phyloP scores from a whole-genome alignment of 2,329 filamentous ascomycete genomes.

The Aspergillus sp. region DNA sequence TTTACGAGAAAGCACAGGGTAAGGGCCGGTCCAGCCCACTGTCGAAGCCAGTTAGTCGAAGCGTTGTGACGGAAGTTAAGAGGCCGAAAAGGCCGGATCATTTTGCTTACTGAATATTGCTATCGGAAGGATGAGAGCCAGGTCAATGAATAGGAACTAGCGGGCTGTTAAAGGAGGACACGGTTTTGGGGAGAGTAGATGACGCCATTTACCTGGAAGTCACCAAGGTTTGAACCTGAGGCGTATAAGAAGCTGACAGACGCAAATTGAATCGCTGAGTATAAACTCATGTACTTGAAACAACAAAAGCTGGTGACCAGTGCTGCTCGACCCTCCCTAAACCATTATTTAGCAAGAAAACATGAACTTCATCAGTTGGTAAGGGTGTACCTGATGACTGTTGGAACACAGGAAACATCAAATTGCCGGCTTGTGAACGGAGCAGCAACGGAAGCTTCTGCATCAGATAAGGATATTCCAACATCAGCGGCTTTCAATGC shows the following conservation, averaged over 20 bases:
- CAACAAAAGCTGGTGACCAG: conserved; percentile 98
- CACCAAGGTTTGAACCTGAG: conserved; percentile 87
- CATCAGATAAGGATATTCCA: conserved; percentile 93
- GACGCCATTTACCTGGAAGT: conserved; percentile 69
- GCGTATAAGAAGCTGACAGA: conserved; percentile 96
- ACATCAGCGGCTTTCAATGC: conserved; percentile 96
- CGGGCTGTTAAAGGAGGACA: neutral
- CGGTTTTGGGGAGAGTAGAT: neutral
- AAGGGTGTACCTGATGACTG: conserved; percentile 70
- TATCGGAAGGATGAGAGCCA: conserved; percentile 88
- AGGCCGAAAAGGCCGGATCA: neutral
- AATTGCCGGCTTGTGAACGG: conserved; percentile 95
- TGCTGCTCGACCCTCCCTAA: conserved; percentile 84
- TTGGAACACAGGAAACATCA: conserved; percentile 91
- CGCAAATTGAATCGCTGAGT: conserved; percentile 98
- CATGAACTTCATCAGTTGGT: neutral
- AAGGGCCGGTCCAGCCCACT: conserved; percentile 94
- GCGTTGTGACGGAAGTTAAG: neutral
- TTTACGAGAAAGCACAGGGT: conserved; percentile 73
- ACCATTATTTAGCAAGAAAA: conserved; percentile 9
- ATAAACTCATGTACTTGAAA: conserved; percentile 99
- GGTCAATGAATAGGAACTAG: conserved; percentile 88
- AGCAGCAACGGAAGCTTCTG: conserved; percentile 96
- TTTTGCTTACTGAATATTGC: conserved; percentile 77
- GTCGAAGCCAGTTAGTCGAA: conserved; percentile 4